Base-by-base conservation (phyloP, 495 filamentous ascomycete species). In the Bombardia bombarda region DNA sequence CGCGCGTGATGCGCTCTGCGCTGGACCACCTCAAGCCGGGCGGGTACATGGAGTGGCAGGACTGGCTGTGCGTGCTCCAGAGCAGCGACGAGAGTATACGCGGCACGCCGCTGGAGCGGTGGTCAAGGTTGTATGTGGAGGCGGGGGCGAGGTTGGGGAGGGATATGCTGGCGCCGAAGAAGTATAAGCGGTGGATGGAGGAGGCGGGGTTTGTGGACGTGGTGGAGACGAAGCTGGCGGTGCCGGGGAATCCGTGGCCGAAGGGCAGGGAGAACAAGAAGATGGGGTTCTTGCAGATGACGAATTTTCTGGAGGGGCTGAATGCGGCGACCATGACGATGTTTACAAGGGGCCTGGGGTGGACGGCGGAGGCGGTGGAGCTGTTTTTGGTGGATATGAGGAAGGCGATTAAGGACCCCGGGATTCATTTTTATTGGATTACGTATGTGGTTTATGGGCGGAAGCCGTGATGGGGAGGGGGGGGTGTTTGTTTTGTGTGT, bases 161-260 rank as follows among this genome's bases (percentile, higher is more conserved):
- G 20, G 39, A 50, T 32, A 50, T 48, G 50, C 44, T 52, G 10
- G 39, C 45, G 17, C 34, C 45, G 0, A 32, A 37, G 5, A 40
- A 38, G 12, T 56, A 52, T 34, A 60, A 57, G 39, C 51, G 47
- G 37, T 49, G 45, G 53, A 41, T 60, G 45, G 24, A 26, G 20
- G 48, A 65, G 14, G 68, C 62, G 10, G 67, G 68, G 4, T 75
- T 74, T 44, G 51, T 57, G 9, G 61, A 74, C 16, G 60, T 73
- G 2, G 55, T 55, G 9, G 68, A 73, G 34, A 52, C 58, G 31
- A 44, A 42, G 24, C 73, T 69, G 37, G 68, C 70, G 28, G 61
- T 67, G 51, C 74, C 72, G 4, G 52, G 75, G 20, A 70, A 70
- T 12, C 65, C 72, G 8, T 79, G 76, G 75, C 50, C 71, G 1